These are phyloP conservation scores for Diaporthe batatas DNA, from an alignment of 2,329 filamentous ascomycete genomes.

Conservation along the genomic window DNA sequence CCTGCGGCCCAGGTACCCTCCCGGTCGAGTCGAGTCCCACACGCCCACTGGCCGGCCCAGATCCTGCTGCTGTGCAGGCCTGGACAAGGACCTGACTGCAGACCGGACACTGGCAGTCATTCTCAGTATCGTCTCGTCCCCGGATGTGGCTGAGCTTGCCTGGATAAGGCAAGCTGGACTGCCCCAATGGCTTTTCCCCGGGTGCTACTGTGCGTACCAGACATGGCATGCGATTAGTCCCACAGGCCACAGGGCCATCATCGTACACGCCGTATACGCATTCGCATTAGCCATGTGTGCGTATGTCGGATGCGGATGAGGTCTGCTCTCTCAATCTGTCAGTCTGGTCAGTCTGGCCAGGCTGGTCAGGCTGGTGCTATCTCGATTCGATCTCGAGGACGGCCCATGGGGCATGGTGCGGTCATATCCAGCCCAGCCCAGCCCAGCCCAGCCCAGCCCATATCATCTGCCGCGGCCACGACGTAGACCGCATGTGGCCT, in stretches of 20 bases:
- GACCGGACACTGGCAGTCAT: conserved; percentile 19
- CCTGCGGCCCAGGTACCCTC: conserved; percentile 29
- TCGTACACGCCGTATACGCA: conserved; percentile 10
- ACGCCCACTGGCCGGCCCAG: neutral
- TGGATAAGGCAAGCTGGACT: conserved; percentile 25
- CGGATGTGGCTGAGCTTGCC: conserved; percentile 33
- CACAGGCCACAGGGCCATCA: conserved; percentile 22
- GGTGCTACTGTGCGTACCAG: conserved; percentile 21
- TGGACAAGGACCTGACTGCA: conserved; percentile 1
- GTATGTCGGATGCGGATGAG: conserved; percentile 13
- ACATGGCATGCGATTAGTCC: conserved; percentile 31
- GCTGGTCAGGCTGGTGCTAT: neutral
- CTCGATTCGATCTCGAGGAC: conserved; percentile 29
- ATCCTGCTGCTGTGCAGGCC: conserved; percentile 1
- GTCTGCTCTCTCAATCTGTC: neutral
- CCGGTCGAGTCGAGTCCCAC: conserved; percentile 23
- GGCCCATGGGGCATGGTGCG: neutral
- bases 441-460: too few relatives aligned
- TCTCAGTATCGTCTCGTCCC: conserved; percentile 28
- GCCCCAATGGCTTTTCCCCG: conserved; percentile 27
- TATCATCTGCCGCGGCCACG: conserved; percentile 17
- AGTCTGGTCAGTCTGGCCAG: neutral
- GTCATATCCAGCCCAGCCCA: neutral
- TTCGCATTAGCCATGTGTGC: conserved; percentile 10
- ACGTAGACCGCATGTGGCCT: neutral